Evolutionary conservation across 2,329 filamentous ascomycete genomes (phyloP).

Genomic region (Didymella segeticola): DNA sequence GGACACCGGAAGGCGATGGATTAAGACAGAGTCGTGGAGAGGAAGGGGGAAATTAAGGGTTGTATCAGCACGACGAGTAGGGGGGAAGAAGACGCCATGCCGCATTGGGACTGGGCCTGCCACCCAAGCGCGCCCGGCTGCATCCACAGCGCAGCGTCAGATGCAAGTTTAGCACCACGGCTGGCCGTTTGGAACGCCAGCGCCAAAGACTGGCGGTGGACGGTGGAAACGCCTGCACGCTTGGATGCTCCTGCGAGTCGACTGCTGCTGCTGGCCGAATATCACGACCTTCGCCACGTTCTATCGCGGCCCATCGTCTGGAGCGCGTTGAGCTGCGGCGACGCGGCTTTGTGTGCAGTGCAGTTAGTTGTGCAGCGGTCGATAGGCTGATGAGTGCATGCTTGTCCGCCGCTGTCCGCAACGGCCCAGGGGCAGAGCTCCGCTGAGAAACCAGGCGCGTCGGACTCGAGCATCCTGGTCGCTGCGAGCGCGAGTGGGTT

Average conservation of each 20-base stretch:
- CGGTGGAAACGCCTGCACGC: slow-evolving; percentile 24
- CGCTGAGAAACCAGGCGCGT: slow-evolving; percentile 13
- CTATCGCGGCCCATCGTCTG: slow-evolving; percentile 3
- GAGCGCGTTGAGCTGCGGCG: not conserved
- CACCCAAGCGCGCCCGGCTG: slow-evolving; percentile 21
- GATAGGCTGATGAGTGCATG: slow-evolving; percentile 8
- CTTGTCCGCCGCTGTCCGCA: slow-evolving; percentile 6
- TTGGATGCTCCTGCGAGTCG: slow-evolving; percentile 21
- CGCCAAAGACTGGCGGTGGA: slow-evolving; percentile 28
- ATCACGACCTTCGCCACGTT: slow-evolving; percentile 12
- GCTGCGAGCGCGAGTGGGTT: slow-evolving; percentile 4
- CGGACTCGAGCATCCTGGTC: slow-evolving; percentile 16
- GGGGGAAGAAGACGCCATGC: slow-evolving; percentile 34
- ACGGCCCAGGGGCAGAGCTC: slow-evolving; percentile 13
- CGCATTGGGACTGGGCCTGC: slow-evolving; percentile 11
- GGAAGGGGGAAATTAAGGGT: slow-evolving; percentile 45
- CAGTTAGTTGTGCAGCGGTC: not conserved
- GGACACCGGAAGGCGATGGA: slow-evolving; percentile 43
- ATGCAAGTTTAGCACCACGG: slow-evolving; percentile 25
- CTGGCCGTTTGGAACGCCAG: slow-evolving; percentile 32
- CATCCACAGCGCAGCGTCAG: slow-evolving; percentile 19
- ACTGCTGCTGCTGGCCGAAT: slow-evolving; percentile 22
- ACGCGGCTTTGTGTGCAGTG: not conserved
- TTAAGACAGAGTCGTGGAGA: slow-evolving; percentile 40
- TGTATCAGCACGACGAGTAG: slow-evolving; percentile 35